Conservation (phyloP, 768 basidiomycete species). For the Psilocybe cyanescens region DNA sequence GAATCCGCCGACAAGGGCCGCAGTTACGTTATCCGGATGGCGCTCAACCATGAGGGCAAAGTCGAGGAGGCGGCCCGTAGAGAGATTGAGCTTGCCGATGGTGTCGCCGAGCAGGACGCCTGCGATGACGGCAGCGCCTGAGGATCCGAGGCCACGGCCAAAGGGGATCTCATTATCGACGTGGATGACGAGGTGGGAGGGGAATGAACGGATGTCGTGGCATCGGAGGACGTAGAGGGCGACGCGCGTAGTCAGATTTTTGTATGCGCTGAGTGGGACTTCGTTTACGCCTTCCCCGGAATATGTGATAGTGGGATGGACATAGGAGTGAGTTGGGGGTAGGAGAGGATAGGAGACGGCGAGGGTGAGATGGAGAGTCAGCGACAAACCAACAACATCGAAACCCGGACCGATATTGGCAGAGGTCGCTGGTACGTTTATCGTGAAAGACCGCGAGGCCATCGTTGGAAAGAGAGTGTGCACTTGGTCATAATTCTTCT, state of each 20-base stretch:
- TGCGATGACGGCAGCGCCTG: slow-evolving; percentile 98
- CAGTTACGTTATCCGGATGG: slow-evolving; percentile 99
- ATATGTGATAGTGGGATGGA: slow-evolving; percentile 71
- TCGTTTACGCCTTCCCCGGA: slow-evolving; percentile 88
- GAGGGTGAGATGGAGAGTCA: slow-evolving; percentile 84
- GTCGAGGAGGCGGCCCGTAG: slow-evolving; percentile 80
- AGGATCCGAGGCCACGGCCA: slow-evolving; percentile 95
- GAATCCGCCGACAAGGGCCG: slow-evolving; percentile 95
- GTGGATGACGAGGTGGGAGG: slow-evolving; percentile 74
- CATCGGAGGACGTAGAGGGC: slow-evolving; percentile 98
- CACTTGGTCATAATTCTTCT: not conserved
- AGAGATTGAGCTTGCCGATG: slow-evolving; percentile 75
- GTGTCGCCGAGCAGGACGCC: slow-evolving; percentile 89
- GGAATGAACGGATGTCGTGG: slow-evolving; percentile 74
- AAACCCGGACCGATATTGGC: slow-evolving; percentile 99
- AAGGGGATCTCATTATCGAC: slow-evolving; percentile 95
- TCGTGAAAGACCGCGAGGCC: slow-evolving; percentile 50
- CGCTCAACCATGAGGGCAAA: slow-evolving; percentile 99
- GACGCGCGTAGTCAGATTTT: slow-evolving; percentile 95
- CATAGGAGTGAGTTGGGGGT: slow-evolving; percentile 36
- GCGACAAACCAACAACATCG: slow-evolving; percentile 98
- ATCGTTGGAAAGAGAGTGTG: not conserved
- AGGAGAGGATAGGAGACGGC: slow-evolving; percentile 49
- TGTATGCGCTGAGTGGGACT: slow-evolving; percentile 94
- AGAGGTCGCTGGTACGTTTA: slow-evolving; percentile 94